These are phyloP conservation scores for Oligophagozyma castellii DNA, from an alignment of 1,139 yeast species.

Conservation along the genomic window DNA sequence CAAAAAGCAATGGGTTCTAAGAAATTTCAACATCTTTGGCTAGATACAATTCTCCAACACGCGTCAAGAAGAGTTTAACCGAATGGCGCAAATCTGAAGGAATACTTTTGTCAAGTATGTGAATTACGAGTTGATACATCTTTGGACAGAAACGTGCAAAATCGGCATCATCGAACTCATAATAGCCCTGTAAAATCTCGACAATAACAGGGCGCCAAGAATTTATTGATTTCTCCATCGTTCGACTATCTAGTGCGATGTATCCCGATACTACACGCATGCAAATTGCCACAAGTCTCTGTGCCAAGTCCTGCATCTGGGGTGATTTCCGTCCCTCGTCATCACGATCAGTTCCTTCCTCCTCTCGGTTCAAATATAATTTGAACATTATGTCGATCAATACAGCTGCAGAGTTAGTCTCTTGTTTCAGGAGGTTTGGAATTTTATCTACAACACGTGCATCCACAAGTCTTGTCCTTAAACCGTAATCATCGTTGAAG, in stretches of 20 bases:
- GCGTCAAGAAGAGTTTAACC: slow-evolving; percentile 46
- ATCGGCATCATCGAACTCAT: slow-evolving; percentile 64
- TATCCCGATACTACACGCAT: slow-evolving; percentile 56
- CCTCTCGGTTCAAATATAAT: slow-evolving; percentile 67
- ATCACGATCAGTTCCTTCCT: too few species aligned
- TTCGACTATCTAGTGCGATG: slow-evolving; percentile 55
- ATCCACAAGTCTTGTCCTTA: slow-evolving; percentile 77
- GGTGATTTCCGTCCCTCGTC: too few species aligned
- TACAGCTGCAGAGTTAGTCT: slow-evolving; percentile 80
- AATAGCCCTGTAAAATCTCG: slow-evolving; percentile 71
- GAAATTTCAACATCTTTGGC: not conserved
- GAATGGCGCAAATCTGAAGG: slow-evolving; percentile 58
- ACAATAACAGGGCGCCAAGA: slow-evolving; percentile 91
- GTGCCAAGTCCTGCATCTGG: slow-evolving; percentile 31
- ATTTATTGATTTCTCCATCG: slow-evolving; percentile 65
- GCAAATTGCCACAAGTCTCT: slow-evolving; percentile 56
- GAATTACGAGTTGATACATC: slow-evolving; percentile 56
- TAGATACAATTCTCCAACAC: slow-evolving; percentile 54
- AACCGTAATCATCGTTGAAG: slow-evolving; percentile 80
- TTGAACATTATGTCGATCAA: slow-evolving; percentile 70
- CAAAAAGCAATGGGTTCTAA: not conserved
- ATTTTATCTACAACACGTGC: slow-evolving; percentile 86
- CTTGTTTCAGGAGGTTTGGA: slow-evolving; percentile 86
- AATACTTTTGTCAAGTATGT: slow-evolving; percentile 53
- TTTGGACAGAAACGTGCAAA: slow-evolving; percentile 49